These are phyloP conservation scores for Plasmopara viticola DNA, from an alignment of 352 stramenopile species.

Conservation along the genomic window DNA sequence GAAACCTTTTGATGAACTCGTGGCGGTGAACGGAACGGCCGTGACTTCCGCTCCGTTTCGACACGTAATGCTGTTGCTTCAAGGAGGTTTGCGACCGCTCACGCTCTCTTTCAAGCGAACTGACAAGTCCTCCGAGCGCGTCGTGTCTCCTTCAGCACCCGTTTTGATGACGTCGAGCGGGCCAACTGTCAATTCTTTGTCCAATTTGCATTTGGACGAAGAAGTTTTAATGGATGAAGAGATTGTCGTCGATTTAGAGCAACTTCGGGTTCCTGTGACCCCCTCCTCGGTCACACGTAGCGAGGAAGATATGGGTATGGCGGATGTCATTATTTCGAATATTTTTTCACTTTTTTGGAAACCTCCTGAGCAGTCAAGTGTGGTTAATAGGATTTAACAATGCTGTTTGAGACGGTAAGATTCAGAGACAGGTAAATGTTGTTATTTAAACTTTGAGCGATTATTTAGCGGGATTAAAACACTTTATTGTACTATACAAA, in stretches of 20 bases:
- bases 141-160: constrained; percentile 7
- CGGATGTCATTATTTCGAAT: constrained; percentile 80
- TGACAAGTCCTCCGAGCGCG: constrained; percentile 1
- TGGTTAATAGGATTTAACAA: constrained; percentile 44
- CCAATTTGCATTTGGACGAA: constrained; percentile 39
- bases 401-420: too few relatives aligned
- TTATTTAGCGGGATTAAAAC: too few relatives aligned
- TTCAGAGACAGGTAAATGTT: too few relatives aligned
- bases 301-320: constrained; percentile 50
- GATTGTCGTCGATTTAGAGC: constrained; percentile 17
- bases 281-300: neutral
- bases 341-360: constrained; percentile 83
- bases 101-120: constrained; percentile 71
- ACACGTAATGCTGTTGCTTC: constrained; percentile 73
- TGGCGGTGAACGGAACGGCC: constrained; percentile 72
- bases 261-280: constrained; percentile 13
- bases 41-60: constrained; percentile 68
- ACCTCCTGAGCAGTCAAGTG: constrained; percentile 28
- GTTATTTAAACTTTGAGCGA: too few relatives aligned
- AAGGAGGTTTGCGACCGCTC: constrained; percentile 69
- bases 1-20: constrained; percentile 54
- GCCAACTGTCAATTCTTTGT: constrained; percentile 5
- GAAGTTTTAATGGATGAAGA: constrained; percentile 45
- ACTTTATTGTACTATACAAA: too few relatives aligned
- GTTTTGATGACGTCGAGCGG: constrained; percentile 4